phyloP scores from a whole-genome alignment of 2,329 filamentous ascomycete species.

The Pseudopyrenochaeta lycopersici region DNA sequence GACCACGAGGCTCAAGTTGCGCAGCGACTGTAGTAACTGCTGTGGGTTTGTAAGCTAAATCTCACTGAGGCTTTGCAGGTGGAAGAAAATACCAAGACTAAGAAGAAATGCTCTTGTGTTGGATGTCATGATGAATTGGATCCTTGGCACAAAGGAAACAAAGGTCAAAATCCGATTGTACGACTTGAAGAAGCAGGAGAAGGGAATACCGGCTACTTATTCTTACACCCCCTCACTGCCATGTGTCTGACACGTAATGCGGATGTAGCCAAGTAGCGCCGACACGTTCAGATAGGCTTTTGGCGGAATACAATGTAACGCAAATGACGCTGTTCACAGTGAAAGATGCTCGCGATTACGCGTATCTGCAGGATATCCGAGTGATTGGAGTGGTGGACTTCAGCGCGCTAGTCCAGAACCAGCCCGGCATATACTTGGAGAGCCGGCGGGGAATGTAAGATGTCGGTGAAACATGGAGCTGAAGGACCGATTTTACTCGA shows the following conservation, averaged over 20 bases:
- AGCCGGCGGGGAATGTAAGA: constrained; percentile 32
- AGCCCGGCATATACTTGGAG: constrained; percentile 30
- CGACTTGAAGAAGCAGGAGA: background rate
- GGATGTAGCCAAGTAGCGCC: constrained; percentile 16
- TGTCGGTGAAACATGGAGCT: constrained; percentile 35
- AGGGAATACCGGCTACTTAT: constrained; percentile 6
- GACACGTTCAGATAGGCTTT: constrained; percentile 7
- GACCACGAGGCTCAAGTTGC: constrained; percentile 16
- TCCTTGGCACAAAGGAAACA: background rate
- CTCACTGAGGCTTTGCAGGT: background rate
- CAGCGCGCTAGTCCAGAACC: constrained; percentile 11
- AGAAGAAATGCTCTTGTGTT: constrained; percentile 15
- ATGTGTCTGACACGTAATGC: constrained; percentile 5
- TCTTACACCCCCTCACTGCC: constrained; percentile 6
- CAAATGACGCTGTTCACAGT: constrained; percentile 20
- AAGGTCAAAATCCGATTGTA: background rate
- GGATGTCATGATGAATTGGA: constrained; percentile 14
- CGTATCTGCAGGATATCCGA: constrained; percentile 24
- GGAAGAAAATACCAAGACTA: constrained; percentile 17
- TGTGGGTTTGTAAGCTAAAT: constrained; percentile 8
- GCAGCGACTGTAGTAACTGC: constrained; percentile 21
- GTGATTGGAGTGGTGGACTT: constrained; percentile 27
- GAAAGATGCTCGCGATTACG: constrained; percentile 29
- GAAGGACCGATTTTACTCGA: constrained; percentile 24
- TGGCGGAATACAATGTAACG: constrained; percentile 16